Evolutionary conservation across 129 eudicot species (phyloP).

Genomic region (Scalesia atractyloides): DNA sequence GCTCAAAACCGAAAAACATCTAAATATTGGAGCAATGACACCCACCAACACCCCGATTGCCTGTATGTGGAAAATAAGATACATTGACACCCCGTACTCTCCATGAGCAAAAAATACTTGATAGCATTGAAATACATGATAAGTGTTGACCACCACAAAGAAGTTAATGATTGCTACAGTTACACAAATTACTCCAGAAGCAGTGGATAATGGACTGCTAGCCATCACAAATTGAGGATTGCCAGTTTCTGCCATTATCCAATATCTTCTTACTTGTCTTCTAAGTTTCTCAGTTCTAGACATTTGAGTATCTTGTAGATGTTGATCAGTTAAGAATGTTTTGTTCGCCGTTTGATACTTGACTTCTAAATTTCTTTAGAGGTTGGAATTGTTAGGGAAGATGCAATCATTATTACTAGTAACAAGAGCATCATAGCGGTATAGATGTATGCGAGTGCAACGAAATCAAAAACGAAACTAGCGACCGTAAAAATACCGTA

Average conservation of each 20-base stretch:
- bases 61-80: too few species aligned
- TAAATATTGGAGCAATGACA: constrained; percentile 1
- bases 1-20: constrained; percentile 7
- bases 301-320: background rate
- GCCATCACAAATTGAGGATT: constrained; percentile 11
- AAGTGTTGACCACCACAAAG: background rate
- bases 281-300: background rate
- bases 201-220: too few species aligned
- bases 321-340: background rate
- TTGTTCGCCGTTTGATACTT: constrained; percentile 22
- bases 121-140: background rate
- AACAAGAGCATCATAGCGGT: constrained; percentile 10
- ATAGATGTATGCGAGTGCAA: background rate
- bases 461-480: background rate
- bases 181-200: constrained; percentile 17
- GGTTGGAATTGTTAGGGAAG: constrained; percentile 30
- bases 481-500: constrained; percentile 17
- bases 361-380: constrained; percentile 24
- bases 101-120: background rate
- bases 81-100: background rate
- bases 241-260: constrained; percentile 5
- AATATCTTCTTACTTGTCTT: background rate
- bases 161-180: background rate
- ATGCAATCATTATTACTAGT: constrained; percentile 15
- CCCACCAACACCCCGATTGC: constrained; percentile 14